These are phyloP conservation scores for Backusella luteola DNA, from an alignment of 192 early-diverging fungal genomes.

Conservation along the genomic window DNA sequence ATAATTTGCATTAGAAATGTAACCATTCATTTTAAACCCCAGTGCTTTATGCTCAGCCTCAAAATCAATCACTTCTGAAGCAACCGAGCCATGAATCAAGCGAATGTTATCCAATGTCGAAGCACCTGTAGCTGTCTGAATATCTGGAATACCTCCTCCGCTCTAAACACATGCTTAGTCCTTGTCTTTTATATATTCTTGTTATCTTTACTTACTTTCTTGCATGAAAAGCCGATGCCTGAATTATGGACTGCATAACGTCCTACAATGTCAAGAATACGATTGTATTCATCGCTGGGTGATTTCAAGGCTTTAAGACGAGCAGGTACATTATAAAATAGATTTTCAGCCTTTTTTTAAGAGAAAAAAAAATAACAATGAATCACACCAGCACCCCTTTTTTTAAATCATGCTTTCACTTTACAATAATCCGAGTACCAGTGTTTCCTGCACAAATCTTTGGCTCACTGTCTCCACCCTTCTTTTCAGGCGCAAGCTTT, in stretches of 20 bases:
- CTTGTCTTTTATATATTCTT: not conserved
- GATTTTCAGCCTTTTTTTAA: slow-evolving; percentile 72
- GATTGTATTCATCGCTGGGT: slow-evolving; percentile 84
- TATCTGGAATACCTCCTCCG: slow-evolving; percentile 73
- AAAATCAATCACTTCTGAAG: slow-evolving; percentile 74
- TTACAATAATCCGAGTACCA: slow-evolving; percentile 89
- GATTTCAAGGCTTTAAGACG: slow-evolving; percentile 85
- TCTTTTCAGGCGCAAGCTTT: slow-evolving; percentile 71
- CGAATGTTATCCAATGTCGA: slow-evolving; percentile 77
- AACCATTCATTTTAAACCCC: slow-evolving; percentile 69
- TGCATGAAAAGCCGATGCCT: slow-evolving; percentile 82
- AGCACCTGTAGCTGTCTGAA: slow-evolving; percentile 65
- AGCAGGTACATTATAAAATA: slow-evolving; percentile 93
- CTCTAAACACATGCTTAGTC: not conserved
- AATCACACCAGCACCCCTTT: not conserved
- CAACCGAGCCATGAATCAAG: slow-evolving; percentile 80
- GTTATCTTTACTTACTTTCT: slow-evolving; percentile 59
- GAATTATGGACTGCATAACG: slow-evolving; percentile 94
- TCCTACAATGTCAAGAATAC: slow-evolving; percentile 86
- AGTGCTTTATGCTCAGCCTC: slow-evolving; percentile 46
- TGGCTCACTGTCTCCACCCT: slow-evolving; percentile 74
- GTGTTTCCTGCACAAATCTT: slow-evolving; percentile 94
- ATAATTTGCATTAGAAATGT: slow-evolving; percentile 87
- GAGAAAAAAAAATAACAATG: not conserved
- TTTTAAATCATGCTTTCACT: not conserved